Conservation (phyloP, 805 yeast species). For the Metschnikowia shivogae region DNA sequence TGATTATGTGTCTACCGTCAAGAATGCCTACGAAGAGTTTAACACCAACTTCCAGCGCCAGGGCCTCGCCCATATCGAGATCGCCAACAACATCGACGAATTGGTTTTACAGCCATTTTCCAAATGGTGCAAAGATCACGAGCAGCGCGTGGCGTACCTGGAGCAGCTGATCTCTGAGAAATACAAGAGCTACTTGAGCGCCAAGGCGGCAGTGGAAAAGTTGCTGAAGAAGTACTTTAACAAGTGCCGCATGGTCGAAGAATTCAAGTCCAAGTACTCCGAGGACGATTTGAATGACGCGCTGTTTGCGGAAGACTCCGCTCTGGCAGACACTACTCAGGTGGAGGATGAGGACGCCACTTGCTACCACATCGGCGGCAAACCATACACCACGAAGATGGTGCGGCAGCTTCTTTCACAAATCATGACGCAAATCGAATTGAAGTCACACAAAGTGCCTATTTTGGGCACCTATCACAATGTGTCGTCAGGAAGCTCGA, state of each 20-base stretch:
- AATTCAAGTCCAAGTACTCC: constrained; percentile 46
- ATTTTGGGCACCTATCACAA: constrained; percentile 65
- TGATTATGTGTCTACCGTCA: constrained; percentile 60
- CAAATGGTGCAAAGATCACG: constrained; percentile 73
- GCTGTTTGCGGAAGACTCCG: constrained; percentile 2
- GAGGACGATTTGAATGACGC: constrained; percentile 36
- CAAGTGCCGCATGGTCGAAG: constrained; percentile 72
- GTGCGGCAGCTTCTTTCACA: constrained; percentile 35
- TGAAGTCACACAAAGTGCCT: constrained; percentile 54
- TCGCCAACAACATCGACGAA: constrained; percentile 57
- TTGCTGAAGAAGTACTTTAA: constrained; percentile 69
- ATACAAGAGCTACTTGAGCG: constrained; percentile 49
- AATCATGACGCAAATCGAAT: constrained; percentile 42
- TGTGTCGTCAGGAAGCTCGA: constrained; percentile 57
- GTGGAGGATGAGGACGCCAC: constrained; percentile 11
- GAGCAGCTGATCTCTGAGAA: constrained; percentile 50
- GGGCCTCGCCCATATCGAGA: constrained; percentile 53
- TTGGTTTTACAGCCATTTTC: constrained; percentile 68
- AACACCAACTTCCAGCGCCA: constrained; percentile 52
- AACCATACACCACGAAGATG: constrained; percentile 25
- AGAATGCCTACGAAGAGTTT: constrained; percentile 58
- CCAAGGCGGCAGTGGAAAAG: constrained; percentile 45
- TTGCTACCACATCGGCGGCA: constrained; percentile 32
- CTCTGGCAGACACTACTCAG: not conserved
- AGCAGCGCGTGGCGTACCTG: constrained; percentile 58